Percentiles rank a stretch among this genome's conserved stretches.
Evolutionary conservation across 176 grass and related monocot species (phyloP).

Genomic region (Triticum dicoccoides): DNA sequence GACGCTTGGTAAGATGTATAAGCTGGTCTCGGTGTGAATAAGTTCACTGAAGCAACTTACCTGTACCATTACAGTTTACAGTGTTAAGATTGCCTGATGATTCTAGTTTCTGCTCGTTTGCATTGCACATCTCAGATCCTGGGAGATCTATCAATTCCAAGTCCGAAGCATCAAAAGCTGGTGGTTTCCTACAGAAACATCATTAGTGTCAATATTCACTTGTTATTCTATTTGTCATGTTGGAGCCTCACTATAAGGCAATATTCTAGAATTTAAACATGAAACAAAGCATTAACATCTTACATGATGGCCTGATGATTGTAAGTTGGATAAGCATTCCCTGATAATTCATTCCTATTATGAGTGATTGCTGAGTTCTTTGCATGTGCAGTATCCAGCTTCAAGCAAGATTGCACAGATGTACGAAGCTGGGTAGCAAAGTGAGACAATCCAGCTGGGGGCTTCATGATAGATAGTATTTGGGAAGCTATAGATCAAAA

Average conservation of each 20-base stretch:
- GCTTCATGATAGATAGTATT: constrained; percentile 60
- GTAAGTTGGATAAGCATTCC: constrained; percentile 9
- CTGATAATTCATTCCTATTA: constrained; percentile 4
- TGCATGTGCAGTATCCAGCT: constrained; percentile 17
- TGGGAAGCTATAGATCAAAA: constrained; percentile 49
- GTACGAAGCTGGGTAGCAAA: constrained; percentile 29
- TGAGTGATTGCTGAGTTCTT: constrained; percentile 15
- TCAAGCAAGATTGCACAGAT: constrained; percentile 39
- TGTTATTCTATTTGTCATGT: neutral
- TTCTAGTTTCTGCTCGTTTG: constrained; percentile 9
- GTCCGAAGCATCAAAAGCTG: constrained; percentile 18
- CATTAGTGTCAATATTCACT: neutral
- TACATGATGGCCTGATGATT: constrained; percentile 29
- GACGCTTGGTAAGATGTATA: neutral
- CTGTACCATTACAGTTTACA: constrained; percentile 23
- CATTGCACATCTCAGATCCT: constrained; percentile 20
- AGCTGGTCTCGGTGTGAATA: neutral
- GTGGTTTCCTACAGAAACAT: constrained; percentile 24
- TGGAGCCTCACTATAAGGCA: neutral
- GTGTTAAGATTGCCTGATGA: constrained; percentile 16
- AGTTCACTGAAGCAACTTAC: constrained; percentile 13
- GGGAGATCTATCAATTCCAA: constrained; percentile 8
- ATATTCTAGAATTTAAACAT: constrained; percentile 22
- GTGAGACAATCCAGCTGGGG: constrained; percentile 39
- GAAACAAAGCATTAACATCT: neutral